Evolutionary conservation across 495 filamentous ascomycete species (phyloP), one percentile per base, ranked within the genome.

Genomic region (Tetracladium setigerum): DNA sequence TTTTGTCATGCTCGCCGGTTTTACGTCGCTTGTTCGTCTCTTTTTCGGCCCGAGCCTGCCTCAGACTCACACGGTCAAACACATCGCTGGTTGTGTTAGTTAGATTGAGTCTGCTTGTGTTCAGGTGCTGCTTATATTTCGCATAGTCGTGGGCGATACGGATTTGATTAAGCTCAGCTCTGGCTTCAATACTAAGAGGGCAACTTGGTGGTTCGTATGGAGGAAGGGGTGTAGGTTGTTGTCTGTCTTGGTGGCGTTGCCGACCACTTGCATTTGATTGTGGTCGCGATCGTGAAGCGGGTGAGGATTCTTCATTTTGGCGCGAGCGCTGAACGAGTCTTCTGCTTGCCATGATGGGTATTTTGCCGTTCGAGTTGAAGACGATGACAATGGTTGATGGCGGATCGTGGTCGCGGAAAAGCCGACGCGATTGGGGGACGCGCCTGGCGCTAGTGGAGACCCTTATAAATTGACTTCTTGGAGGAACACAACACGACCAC

Each of bases 191-290:
- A 38, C 60, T 61, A 43, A 77, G 73, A 10, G 81, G 71, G 30
- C 66, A 72, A 14, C 68, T 54, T 11, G 74, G 79, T 1, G 73
- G 57, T 52, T 86, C 69, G 61, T 87, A 86, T 7, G 67, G 56
- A 3, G 82, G 82, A 8, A 83, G 62, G 0, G 66, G 57, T 11
- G 63, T 57, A 22, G 59, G 48, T 17, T 42, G 47, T 34, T 24
- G 44, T 14, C 6, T 33, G 4, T 14, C 32, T 38, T 47, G 11
- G 52, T 39, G 19, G 30, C 27, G 30, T 4, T 49, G 24, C 15
- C 32, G 41, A 8, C 30, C 16, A 11, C 37, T 27, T 3, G 7
- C 22, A 7, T 27, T 27, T 7, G 22, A 27, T 27, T 27, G 42
- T 16, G 46, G 41, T 17, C 30, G 34, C 24, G 44, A 18, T 5